These are phyloP conservation scores for Phytophthora sansomeana DNA, from an alignment of 352 stramenopile species.

Conservation along the genomic window DNA sequence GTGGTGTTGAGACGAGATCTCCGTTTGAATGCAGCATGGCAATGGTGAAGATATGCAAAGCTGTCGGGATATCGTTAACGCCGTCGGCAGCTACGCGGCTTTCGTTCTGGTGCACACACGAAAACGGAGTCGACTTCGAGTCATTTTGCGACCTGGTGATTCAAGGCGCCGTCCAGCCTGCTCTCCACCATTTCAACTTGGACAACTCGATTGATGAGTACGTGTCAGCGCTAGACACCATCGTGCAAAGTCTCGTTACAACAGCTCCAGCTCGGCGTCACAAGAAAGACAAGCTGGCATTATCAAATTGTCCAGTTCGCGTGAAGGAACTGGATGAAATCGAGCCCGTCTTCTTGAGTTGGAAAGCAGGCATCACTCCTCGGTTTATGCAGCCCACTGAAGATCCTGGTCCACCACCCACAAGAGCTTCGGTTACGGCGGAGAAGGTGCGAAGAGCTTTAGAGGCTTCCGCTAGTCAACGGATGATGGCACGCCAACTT, in stretches of 20 bases:
- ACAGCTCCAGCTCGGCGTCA: not conserved
- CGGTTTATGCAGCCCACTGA: constrained; percentile 12
- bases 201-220: constrained; percentile 54
- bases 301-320: not conserved
- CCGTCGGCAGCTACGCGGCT: constrained; percentile 20
- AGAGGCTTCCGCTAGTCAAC: constrained; percentile 28
- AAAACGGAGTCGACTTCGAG: constrained; percentile 50
- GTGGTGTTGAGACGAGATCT: constrained; percentile 33
- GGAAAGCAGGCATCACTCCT: constrained; percentile 44
- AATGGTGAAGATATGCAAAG: constrained; percentile 68
- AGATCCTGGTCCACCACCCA: not conserved
- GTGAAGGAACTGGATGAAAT: constrained; percentile 60
- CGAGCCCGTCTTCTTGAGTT: constrained; percentile 49
- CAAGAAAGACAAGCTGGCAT: not conserved
- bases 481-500: constrained; percentile 38
- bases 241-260: constrained; percentile 51
- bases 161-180: constrained; percentile 54
- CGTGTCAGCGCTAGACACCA: constrained; percentile 47
- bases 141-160: constrained; percentile 59
- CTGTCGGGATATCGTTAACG: constrained; percentile 51
- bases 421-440: constrained; percentile 16
- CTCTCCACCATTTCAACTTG: constrained; percentile 59
- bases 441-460: constrained; percentile 24
- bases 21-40: constrained; percentile 64
- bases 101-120: constrained; percentile 35